Evolutionary conservation across 768 basidiomycete species (phyloP), one percentile per base, ranked within the genome.

Genomic region (Suillus lakei): DNA sequence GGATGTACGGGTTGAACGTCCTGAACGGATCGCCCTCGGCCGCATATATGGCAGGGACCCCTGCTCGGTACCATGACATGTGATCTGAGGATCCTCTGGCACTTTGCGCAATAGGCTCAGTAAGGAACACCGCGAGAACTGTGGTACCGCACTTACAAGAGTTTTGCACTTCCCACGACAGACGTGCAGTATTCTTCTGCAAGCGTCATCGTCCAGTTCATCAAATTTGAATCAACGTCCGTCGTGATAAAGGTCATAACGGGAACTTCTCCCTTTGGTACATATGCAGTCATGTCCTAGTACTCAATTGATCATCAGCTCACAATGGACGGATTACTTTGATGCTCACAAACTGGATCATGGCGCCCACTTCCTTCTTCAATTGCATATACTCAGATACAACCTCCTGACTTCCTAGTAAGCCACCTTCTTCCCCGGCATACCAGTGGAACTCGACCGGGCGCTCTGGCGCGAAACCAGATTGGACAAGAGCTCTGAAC

Each of bases 401-500:
- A 64, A 88, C 79, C 8, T 85, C 87, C 66, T 86, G 84, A 46
- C 83, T 61, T 21, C 60, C 61, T 18, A 71, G 60, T 32, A 67
- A 56, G 41, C 70, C 65, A 58, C 66, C 74, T 55, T 76, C 91
- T 81, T 93, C 91, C 48, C 89, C 91, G 61, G n/a, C n/a, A n/a
- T n/a, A n/a, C n/a, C n/a, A n/a, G n/a, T n/a, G n/a, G n/a, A n/a
- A n/a, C n/a, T n/a, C 91, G 38, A 93, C 82, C 13, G 87, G 80
- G 51, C 85, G 85, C 64, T 81, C 77, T 60, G 91, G 92, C 50
- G 75, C 84, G 82, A 89, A 93, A 72, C 88, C 86, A 41, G 88
- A 84, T 30, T 84, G 83, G 68, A 93, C 81, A 64, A 93, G 80
- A 18, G 85, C 89, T 41, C 91, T 85, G 74, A 91, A 92, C n/a